Evolutionary conservation across 441 rosid genomes (phyloP).

Genomic region (Oxalis stricta): DNA sequence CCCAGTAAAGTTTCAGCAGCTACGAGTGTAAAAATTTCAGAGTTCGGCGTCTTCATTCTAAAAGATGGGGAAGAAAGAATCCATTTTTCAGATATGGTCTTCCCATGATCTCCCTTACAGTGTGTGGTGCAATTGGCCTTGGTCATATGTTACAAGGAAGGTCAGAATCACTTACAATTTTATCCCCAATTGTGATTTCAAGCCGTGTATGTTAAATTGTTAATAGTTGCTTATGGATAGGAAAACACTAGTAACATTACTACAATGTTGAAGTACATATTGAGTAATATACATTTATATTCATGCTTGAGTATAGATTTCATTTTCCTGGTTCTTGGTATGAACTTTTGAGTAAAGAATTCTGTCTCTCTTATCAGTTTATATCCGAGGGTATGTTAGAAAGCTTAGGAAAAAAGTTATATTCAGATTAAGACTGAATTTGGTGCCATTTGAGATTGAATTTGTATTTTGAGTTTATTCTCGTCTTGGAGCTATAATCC

Average conservation of each 20-base stretch:
- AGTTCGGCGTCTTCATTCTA: constrained; percentile 32
- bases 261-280: no score
- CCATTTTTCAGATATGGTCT: constrained; percentile 83
- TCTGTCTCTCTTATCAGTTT: no score
- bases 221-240: background rate
- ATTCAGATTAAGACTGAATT: no score
- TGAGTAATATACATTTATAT: no score
- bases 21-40: constrained; percentile 9
- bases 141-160: constrained; percentile 92
- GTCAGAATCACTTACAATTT: constrained; percentile 21
- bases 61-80: constrained; percentile 72
- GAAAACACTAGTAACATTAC: no score
- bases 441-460: no score
- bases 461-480: background rate
- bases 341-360: no score
- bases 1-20: no score
- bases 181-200: background rate
- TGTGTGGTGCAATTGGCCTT: constrained; percentile 64
- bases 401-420: no score
- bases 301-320: no score
- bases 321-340: no score
- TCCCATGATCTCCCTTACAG: constrained; percentile 88
- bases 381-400: no score
- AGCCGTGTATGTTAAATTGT: background rate
- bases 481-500: constrained; percentile 6